Conservation (phyloP, 2,329 filamentous ascomycete genomes). For the Chlorencoelia australis region DNA sequence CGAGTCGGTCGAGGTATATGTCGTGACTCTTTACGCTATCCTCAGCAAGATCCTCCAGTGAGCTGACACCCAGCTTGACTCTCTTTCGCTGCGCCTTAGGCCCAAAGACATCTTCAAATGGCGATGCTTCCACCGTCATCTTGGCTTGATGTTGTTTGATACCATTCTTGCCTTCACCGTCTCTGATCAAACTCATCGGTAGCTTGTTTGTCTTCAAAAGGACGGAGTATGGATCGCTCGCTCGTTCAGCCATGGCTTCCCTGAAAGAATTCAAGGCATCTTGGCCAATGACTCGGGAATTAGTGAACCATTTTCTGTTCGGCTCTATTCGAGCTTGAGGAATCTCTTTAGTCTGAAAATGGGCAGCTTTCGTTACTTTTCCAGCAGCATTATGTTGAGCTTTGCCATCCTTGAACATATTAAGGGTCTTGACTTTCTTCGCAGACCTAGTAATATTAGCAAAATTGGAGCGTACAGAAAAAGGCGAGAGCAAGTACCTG, state of each 20-base stretch:
- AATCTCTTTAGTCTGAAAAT: slow-evolving; percentile 72
- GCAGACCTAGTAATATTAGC: slow-evolving; percentile 39
- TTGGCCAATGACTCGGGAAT: slow-evolving; percentile 82
- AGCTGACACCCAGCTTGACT: slow-evolving; percentile 77
- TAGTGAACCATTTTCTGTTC: slow-evolving; percentile 96
- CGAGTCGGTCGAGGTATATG: slow-evolving; percentile 67
- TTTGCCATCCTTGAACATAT: slow-evolving; percentile 83
- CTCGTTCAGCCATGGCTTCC: slow-evolving; percentile 82
- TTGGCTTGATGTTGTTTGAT: slow-evolving; percentile 89
- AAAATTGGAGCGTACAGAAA: not conserved
- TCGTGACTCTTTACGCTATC: slow-evolving; percentile 74
- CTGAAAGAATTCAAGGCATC: slow-evolving; percentile 81
- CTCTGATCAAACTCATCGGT: slow-evolving; percentile 86
- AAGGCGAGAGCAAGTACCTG: slow-evolving; percentile 42
- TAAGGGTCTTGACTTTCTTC: slow-evolving; percentile 82
- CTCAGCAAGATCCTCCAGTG: slow-evolving; percentile 71
- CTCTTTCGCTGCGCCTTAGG: slow-evolving; percentile 89
- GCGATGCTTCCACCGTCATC: slow-evolving; percentile 79
- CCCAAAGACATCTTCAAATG: slow-evolving; percentile 83
- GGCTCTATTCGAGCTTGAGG: slow-evolving; percentile 86
- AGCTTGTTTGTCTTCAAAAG: slow-evolving; percentile 96
- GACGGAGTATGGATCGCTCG: slow-evolving; percentile 83
- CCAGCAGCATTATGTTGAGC: slow-evolving; percentile 73
- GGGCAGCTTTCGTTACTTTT: slow-evolving; percentile 74
- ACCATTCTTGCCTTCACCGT: slow-evolving; percentile 68